phyloP scores from a whole-genome alignment of 2,329 filamentous ascomycete species.

The Pyrenochaeta sp. region DNA sequence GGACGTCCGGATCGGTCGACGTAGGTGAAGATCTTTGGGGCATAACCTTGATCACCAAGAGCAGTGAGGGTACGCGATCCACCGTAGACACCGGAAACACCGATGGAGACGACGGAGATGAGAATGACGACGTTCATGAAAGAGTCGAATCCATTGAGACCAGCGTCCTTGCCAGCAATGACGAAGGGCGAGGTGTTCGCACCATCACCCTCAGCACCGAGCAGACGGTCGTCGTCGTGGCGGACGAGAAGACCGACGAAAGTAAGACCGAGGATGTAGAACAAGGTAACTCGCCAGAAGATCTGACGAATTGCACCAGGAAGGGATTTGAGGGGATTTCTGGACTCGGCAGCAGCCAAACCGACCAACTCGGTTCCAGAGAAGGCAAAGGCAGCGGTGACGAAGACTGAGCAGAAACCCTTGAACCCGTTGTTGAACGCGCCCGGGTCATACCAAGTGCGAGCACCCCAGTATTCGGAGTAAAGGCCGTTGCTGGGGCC shows the following conservation, averaged over 20 bases:
- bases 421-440: slow-evolving; percentile 68
- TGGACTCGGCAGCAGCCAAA: slow-evolving; percentile 66
- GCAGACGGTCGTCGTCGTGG: slow-evolving; percentile 43
- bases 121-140: slow-evolving; percentile 75
- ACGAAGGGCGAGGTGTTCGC: slow-evolving; percentile 70
- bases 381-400: slow-evolving; percentile 70
- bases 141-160: slow-evolving; percentile 66
- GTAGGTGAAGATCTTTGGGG: slow-evolving; percentile 78
- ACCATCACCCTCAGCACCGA: slow-evolving; percentile 43
- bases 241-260: slow-evolving; percentile 56
- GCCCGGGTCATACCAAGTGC: slow-evolving; percentile 66
- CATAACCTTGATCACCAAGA: slow-evolving; percentile 67
- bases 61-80: slow-evolving; percentile 66
- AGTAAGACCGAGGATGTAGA: slow-evolving; percentile 56
- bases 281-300: slow-evolving; percentile 58
- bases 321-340: slow-evolving; percentile 61
- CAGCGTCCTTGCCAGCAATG: slow-evolving; percentile 68
- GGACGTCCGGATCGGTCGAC: slow-evolving; percentile 85
- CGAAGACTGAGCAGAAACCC: slow-evolving; percentile 70
- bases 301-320: slow-evolving; percentile 56
- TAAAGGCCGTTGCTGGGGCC: slow-evolving; percentile 60
- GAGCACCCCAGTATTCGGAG: slow-evolving; percentile 64
- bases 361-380: slow-evolving; percentile 70
- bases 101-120: slow-evolving; percentile 67
- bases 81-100: slow-evolving; percentile 66